Evolutionary conservation across 257 asterid species (phyloP), one percentile per base, ranked within the genome.

Genomic region (Capsicum baccatum): DNA sequence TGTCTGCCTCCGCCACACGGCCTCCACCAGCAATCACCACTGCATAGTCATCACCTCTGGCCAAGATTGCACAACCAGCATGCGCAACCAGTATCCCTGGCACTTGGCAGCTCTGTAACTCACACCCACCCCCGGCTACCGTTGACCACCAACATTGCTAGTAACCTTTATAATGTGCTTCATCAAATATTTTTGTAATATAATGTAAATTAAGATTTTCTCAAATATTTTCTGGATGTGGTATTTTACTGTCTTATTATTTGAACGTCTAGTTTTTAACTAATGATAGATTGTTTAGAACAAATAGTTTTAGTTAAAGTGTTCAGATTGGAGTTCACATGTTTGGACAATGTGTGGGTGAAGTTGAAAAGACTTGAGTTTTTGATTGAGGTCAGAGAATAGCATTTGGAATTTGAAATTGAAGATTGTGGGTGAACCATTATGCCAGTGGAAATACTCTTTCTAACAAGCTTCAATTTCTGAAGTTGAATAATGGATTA

Each of bases 341-440:
- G 17, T 67, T 35, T 67, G 74, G 74, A 67, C 48, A 67, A 35
- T 35, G 13, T 14, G 74, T 35, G 74, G 74, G 74, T 67, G 74
- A 67, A 35, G 50, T 67, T 35, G 74, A 67, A 67, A 35, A 35
- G 19, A 67, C 50, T 14, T 14, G 48, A 67, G 74, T 67, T 35
- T 35, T 67, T 67, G 74, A 67, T 67, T 67, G n/a, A 14, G 13
- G 74, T 67, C 35, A 14, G n/a, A 67, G 13, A 13, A 67, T 67
- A 67, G 19, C 19, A 67, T 67, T 67, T 67, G 19, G 69, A 63
- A 63, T 14, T 63, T 21, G 68, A 21, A 62, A 63, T 63, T 63
- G 39, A 63, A 33, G n/a, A 12, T 66, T 63, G 42, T 64, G 71
- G 26, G 17, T 64, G 71, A 60, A 19, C 39, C 16, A 62, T 21